phyloP scores from a whole-genome alignment of 192 early-diverging fungal species.

The Powellomyces hirtus region DNA sequence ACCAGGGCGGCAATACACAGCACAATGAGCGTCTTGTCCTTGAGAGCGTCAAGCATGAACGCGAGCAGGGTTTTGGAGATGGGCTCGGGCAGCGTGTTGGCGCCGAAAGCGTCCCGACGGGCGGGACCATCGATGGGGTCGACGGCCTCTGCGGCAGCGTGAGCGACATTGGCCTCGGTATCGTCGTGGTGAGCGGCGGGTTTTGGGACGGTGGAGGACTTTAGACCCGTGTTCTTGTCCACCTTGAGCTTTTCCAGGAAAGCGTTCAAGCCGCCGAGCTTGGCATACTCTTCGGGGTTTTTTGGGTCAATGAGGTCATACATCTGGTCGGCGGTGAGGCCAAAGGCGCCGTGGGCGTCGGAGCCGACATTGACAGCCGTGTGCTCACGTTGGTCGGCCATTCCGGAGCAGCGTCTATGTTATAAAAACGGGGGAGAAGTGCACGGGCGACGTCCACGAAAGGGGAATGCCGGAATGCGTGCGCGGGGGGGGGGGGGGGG shows the following conservation, averaged over 20 bases:
- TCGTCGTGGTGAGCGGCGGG: neutral
- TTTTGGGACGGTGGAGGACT: neutral
- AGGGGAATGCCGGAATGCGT: too few species aligned
- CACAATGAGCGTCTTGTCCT: conserved; percentile 69
- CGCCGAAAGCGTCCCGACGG: conserved; percentile 30
- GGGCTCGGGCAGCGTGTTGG: conserved; percentile 43
- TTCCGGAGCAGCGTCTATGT: too few species aligned
- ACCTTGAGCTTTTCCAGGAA: conserved; percentile 34
- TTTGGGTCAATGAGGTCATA: conserved; percentile 44
- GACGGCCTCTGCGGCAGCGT: neutral
- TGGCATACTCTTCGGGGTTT: conserved; percentile 26
- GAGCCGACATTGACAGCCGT: neutral
- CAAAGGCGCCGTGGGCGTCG: conserved; percentile 10
- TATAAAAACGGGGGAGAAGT: too few species aligned
- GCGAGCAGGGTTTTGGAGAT: conserved; percentile 27
- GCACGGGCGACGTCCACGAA: too few species aligned
- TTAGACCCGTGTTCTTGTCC: conserved; percentile 31
- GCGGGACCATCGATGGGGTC: neutral
- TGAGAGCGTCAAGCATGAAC: conserved; percentile 45
- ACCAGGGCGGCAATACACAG: conserved; percentile 81
- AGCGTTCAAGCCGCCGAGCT: conserved; percentile 35
- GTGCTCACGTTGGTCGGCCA: too few species aligned
- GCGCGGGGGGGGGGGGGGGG: too few species aligned
- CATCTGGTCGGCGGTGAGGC: conserved; percentile 34
- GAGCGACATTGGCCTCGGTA: neutral